phyloP scores from a whole-genome alignment of 768 basidiomycete species.

The Boletus sp. region DNA sequence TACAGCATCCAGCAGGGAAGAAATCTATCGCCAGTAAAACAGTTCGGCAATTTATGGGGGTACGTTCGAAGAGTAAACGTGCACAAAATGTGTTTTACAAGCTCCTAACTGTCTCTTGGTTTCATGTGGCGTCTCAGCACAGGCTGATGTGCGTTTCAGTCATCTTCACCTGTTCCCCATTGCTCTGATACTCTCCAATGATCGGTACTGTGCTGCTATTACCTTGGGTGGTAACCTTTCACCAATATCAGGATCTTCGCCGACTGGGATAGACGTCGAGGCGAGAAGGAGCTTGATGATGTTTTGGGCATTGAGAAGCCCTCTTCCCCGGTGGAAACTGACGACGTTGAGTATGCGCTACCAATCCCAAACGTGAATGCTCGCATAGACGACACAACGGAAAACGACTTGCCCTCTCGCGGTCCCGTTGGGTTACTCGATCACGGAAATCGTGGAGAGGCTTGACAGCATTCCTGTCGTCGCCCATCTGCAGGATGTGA shows the following conservation, averaged over 20 bases:
- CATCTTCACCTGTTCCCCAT: constrained; percentile 1
- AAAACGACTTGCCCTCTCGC: constrained; percentile 8
- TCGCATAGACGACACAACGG: neutral
- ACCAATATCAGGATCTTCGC: constrained; percentile 21
- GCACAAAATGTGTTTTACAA: no score
- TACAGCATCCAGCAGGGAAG: no score
- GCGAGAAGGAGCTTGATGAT: constrained; percentile 22
- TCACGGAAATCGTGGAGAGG: constrained; percentile 25
- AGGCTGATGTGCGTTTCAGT: no score
- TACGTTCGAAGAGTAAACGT: no score
- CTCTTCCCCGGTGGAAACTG: constrained; percentile 26
- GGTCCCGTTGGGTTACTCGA: constrained; percentile 14
- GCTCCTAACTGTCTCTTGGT: no score
- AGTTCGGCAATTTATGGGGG: no score
- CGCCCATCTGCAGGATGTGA: constrained; percentile 25
- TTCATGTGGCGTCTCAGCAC: no score
- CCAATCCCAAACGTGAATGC: neutral
- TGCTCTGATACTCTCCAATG: constrained; percentile 13
- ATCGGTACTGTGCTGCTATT: constrained; percentile 9
- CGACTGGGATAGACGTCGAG: constrained; percentile 14
- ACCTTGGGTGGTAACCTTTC: constrained; percentile 12
- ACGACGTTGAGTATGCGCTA: constrained; percentile 22
- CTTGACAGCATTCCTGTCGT: constrained; percentile 20
- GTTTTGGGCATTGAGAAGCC: constrained; percentile 17
- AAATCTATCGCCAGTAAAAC: no score